phyloP scores from a whole-genome alignment of 2,329 filamentous ascomycete species.

The Lecanoromycetidae sp. region DNA sequence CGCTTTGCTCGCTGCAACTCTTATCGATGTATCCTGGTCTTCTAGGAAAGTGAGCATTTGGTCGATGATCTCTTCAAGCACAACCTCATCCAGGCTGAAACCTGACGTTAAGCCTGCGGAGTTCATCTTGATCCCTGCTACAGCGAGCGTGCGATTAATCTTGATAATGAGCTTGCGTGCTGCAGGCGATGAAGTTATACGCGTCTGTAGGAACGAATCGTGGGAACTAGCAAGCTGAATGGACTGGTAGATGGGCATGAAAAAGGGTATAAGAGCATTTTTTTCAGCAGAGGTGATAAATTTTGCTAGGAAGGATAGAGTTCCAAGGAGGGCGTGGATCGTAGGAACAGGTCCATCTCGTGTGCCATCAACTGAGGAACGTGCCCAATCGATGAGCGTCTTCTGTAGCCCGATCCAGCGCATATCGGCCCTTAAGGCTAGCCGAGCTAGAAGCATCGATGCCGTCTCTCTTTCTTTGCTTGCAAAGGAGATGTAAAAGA shows the following conservation, averaged over 20 bases:
- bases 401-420: constrained; percentile 59
- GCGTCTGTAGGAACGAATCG: constrained; percentile 35
- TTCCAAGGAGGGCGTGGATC: constrained; percentile 66
- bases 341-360: constrained; percentile 30
- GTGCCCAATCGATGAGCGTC: constrained; percentile 57
- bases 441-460: constrained; percentile 65
- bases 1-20: constrained; percentile 83
- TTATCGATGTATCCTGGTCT: constrained; percentile 83
- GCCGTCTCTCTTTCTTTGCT: constrained; percentile 86
- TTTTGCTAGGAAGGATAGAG: constrained; percentile 67
- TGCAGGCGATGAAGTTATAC: constrained; percentile 54
- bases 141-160: constrained; percentile 61
- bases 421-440: constrained; percentile 82
- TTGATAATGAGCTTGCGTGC: constrained; percentile 77
- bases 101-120: background rate
- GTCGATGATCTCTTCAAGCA: constrained; percentile 71
- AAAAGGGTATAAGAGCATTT: constrained; percentile 57
- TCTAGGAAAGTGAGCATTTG: constrained; percentile 64
- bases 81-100: constrained; percentile 26
- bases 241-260: constrained; percentile 53
- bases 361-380: constrained; percentile 45
- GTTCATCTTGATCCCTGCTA: constrained; percentile 44
- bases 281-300: constrained; percentile 60
- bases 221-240: constrained; percentile 48
- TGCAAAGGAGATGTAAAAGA: constrained; percentile 58